Conservation (phyloP, 768 basidiomycete species). For the Cubamyces sp. region DNA sequence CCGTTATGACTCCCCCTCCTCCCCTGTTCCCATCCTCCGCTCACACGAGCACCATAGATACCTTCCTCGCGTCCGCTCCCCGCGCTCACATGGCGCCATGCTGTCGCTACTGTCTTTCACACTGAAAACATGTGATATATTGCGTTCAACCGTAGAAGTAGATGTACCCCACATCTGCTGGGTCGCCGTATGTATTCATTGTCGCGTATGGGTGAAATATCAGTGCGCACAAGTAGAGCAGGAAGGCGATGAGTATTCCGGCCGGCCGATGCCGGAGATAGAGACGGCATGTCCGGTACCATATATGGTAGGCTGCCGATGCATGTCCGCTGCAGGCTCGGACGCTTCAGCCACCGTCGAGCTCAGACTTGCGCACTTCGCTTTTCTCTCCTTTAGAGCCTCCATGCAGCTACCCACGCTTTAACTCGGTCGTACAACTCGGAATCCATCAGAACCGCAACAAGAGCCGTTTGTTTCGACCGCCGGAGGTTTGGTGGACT, state of each 20-base stretch:
- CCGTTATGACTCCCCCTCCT: slow-evolving; percentile 7
- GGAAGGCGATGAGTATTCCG: not conserved
- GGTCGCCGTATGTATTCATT: too few relatives aligned
- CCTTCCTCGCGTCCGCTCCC: slow-evolving; percentile 11
- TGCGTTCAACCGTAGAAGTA: slow-evolving; percentile 1
- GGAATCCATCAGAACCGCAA: too few relatives aligned
- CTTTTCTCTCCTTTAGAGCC: not conserved
- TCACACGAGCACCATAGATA: slow-evolving; percentile 17
- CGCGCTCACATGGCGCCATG: slow-evolving; percentile 7
- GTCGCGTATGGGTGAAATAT: not conserved
- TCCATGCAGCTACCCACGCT: not conserved
- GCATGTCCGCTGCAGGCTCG: not conserved
- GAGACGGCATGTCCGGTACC: slow-evolving; percentile 6
- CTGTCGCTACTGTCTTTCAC: slow-evolving; percentile 6
- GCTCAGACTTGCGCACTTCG: not conserved
- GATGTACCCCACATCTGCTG: not conserved
- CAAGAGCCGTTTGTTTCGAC: too few relatives aligned
- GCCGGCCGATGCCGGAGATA: slow-evolving; percentile 14
- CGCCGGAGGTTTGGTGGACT: too few relatives aligned
- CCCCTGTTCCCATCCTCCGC: not conserved
- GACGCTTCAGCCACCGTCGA: not conserved
- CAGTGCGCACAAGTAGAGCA: too few relatives aligned
- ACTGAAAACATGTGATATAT: slow-evolving; percentile 1
- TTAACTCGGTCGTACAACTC: too few relatives aligned
- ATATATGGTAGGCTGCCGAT: slow-evolving; percentile 3